Conservation (phyloP, 306 rosid species). For the Abrus precatorius region DNA sequence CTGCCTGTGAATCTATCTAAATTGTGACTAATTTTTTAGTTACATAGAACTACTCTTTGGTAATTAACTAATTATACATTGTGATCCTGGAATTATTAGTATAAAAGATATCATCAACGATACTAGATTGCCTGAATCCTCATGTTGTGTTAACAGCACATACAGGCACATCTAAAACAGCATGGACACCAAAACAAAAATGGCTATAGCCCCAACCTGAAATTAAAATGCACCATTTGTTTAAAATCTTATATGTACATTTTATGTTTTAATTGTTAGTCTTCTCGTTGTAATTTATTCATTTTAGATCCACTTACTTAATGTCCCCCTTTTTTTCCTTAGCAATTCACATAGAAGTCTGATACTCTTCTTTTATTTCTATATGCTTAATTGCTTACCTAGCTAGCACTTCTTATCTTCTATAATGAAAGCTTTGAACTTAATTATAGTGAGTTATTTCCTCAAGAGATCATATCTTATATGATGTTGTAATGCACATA, state of each 20-base stretch:
- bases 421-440: not conserved
- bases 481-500: not conserved
- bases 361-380: not conserved
- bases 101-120: not conserved
- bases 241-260: not conserved
- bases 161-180: conserved; percentile 17
- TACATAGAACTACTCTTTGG: not conserved
- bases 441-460: not conserved
- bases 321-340: not conserved
- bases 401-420: not conserved
- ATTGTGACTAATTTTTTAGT: conserved; percentile 1
- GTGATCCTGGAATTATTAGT: conserved; percentile 8
- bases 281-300: conserved; percentile 2
- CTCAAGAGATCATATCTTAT: not conserved
- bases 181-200: conserved; percentile 11
- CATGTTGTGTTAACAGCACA: not conserved
- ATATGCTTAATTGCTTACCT: not conserved
- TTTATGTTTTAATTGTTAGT: not conserved
- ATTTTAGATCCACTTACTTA: conserved; percentile 2
- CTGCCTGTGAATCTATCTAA: not conserved
- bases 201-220: conserved; percentile 9
- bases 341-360: not conserved
- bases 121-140: not conserved
- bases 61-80: conserved; percentile 2
- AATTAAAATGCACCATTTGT: conserved; percentile 12